Evolutionary conservation across 108 stramenopile genomes (phyloP), one percentile per base, ranked within the genome.

Genomic region (Pelagomonas calceolata): DNA sequence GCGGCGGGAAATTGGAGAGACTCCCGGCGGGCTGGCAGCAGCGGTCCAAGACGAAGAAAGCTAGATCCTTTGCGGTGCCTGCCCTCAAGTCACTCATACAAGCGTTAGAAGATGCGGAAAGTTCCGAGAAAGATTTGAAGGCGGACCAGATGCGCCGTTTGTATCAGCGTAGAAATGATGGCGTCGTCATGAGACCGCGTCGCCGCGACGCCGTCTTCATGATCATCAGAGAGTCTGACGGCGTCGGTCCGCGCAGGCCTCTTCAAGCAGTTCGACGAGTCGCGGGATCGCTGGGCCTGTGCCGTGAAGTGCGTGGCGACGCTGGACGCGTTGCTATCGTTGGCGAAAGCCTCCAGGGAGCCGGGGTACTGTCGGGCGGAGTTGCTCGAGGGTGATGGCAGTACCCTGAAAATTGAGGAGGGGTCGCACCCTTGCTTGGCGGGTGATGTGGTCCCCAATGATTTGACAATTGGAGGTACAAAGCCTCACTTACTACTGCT

Each of bases 361-460:
- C 89, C 91, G 21, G 94, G 91, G 39, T 91, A 76, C 69, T 80
- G 73, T 63, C 83, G 92, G 32, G 85, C 92, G 16, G 65, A 64
- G 60, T 88, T 96, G 73, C 65, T 91, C 60, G 88, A 87, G 3
- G 89, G 88, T 75, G 76, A 81, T 36, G 72, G 78, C 16, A 36
- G 82, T 4, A 67, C 80, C 66, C 82, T 99, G 34, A 75, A 83
- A 66, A 80, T 98, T 31, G 75, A 86, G 15, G 86, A 91, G 37
- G 96, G 94, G 34, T 80, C 94, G 32, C 98, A 99, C 78, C 97
- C 98, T 0, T 93, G 93, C 67, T 90, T 99, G 12, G 92, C 92
- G 69, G 85, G 79, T 21, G 88, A 92, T 32, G 98, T 94, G 72
- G 93, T 99, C 63, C 93, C 99, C 0, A 99, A 99, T 75, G 92